phyloP scores from a whole-genome alignment of 306 rosid genomes.

The Dalbergia cultrata region DNA sequence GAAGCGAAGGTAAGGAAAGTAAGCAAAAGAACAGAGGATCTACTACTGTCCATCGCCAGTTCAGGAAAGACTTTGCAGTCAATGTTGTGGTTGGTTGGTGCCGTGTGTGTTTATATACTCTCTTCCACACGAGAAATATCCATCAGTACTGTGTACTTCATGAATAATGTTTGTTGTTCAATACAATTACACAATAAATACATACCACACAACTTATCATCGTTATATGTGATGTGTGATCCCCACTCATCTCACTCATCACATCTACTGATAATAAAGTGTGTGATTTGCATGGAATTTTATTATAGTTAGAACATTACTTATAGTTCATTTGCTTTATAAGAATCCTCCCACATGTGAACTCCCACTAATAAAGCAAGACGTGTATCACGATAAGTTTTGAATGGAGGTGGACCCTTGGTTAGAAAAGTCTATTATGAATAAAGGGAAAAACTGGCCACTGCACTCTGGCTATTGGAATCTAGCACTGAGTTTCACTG shows the following conservation, averaged over 20 bases:
- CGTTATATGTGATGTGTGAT: too few species aligned
- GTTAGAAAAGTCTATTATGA: slow-evolving; percentile 3
- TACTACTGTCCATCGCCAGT: slow-evolving; percentile 27
- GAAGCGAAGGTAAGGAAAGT: slow-evolving; percentile 33
- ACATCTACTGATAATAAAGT: too few species aligned
- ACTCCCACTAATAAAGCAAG: slow-evolving; percentile 1
- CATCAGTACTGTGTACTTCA: background rate
- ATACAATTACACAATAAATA: too few species aligned
- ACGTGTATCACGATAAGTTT: background rate
- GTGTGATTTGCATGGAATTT: too few species aligned
- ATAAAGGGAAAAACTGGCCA: background rate
- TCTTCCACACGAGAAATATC: background rate
- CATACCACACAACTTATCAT: too few species aligned
- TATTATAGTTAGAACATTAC: too few species aligned
- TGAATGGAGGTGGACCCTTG: background rate
- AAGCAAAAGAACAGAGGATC: slow-evolving; percentile 1
- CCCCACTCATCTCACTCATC: too few species aligned
- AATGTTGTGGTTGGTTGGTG: background rate
- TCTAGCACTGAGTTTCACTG: background rate
- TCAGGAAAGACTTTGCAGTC: background rate
- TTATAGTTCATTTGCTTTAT: background rate
- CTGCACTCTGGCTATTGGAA: background rate
- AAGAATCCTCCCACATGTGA: background rate
- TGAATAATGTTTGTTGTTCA: too few species aligned
- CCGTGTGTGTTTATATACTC: background rate